Evolutionary conservation across 1,139 yeast species (phyloP), one percentile per base, ranked within the genome.

Genomic region (Hanseniaspora sp.): DNA sequence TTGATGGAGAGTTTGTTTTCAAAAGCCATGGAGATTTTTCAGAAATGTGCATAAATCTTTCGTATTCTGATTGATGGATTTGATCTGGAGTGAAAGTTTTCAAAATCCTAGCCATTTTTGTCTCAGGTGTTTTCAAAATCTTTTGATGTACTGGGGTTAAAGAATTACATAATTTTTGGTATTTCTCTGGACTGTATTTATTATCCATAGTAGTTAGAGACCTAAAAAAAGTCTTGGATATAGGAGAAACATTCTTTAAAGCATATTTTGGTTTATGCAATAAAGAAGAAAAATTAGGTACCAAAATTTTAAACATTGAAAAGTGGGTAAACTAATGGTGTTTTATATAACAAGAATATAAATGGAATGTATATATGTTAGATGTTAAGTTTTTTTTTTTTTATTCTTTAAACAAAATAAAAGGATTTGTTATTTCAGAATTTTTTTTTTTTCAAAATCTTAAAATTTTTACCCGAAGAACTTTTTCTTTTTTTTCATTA

Each of bases 1-100:
- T 74, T 46, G 72, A 74, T 0, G 96, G 96, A 29, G 88, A 71
- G 35, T 77, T 72, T 3, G 79, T 72, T 13, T 49, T 49, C 28
- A 49, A n/a, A 1, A 49, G 28, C 53, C 53, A 49, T 9, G 30
- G 38, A 7, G 38, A 37, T 15, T 30, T 46, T 8, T 39, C n/a
- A 5, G 18, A 23, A 18, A 49, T 49, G 39, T 49, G 53, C 15
- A 34, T 2, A 13, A 33, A 62, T 57, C 92, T 71, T 5, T 79
- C 78, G 40, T 74, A 65, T 29, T 78, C 72, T 1, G 90, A 87
- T 1, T 74, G 72, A 55, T 73, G 75, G 33, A 79, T 63, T 60
- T 83, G 83, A 58, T 79, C 79, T 1, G 71, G 67, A 0, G 82
- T 70, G 66, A 83, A 81, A 1, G 59, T 56, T 17, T 56, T 52